Conservation (phyloP, 2,329 filamentous ascomycete species). For the Colletotrichum spaethianum region DNA sequence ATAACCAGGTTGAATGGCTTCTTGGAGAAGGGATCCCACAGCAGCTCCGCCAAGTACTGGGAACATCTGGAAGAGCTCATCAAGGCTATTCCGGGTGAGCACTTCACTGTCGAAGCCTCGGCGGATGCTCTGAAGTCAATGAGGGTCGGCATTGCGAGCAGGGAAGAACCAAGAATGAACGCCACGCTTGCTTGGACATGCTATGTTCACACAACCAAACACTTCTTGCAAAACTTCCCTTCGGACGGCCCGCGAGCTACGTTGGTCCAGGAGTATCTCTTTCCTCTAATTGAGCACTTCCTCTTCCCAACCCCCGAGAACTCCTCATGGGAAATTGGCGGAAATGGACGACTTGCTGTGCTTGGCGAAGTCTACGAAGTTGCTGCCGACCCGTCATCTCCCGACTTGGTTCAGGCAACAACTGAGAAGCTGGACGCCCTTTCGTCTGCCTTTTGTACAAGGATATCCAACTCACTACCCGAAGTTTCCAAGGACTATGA, state of each 20-base stretch:
- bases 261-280: conserved; percentile 65
- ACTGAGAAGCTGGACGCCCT: conserved; percentile 73
- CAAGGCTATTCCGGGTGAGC: conserved; percentile 67
- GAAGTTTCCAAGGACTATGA: conserved; percentile 85
- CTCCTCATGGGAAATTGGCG: conserved; percentile 47
- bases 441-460: conserved; percentile 72
- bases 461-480: conserved; percentile 82
- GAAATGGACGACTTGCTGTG: conserved; percentile 51
- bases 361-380: conserved; percentile 64
- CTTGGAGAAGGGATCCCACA: conserved; percentile 87
- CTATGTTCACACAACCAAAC: conserved; percentile 77
- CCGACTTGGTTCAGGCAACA: conserved; percentile 63
- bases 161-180: conserved; percentile 82
- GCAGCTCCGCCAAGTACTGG: conserved; percentile 83
- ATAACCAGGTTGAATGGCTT: conserved; percentile 76
- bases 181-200: conserved; percentile 79
- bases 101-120: conserved; percentile 63
- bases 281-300: conserved; percentile 69
- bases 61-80: conserved; percentile 75
- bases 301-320: conserved; percentile 61
- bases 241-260: conserved; percentile 59
- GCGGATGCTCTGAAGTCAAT: conserved; percentile 76
- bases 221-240: conserved; percentile 63
- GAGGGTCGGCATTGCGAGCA: conserved; percentile 77
- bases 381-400: conserved; percentile 56